phyloP scores from a whole-genome alignment of 2,329 filamentous ascomycete genomes.

The Dactylellina drechsleri region DNA sequence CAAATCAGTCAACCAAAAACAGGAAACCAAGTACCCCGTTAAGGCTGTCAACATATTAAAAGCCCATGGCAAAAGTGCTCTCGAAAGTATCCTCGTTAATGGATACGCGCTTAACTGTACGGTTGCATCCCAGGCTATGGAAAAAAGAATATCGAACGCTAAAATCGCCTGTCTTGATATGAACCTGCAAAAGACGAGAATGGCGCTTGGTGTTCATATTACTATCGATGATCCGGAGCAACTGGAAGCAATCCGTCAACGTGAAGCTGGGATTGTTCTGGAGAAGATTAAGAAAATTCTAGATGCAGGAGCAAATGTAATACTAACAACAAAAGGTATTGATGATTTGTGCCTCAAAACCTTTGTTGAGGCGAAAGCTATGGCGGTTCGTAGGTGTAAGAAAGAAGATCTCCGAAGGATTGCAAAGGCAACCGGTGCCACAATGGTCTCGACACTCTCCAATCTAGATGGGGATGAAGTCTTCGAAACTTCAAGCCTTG shows the following conservation, averaged over 20 bases:
- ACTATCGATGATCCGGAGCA: slow-evolving; percentile 97
- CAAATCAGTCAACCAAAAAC: slow-evolving; percentile 89
- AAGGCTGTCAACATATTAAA: slow-evolving; percentile 99
- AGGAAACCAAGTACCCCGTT: slow-evolving; percentile 94
- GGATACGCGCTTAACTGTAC: slow-evolving; percentile 99
- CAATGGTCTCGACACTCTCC: slow-evolving; percentile 89
- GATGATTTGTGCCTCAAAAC: slow-evolving; percentile 94
- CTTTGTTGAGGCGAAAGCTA: slow-evolving; percentile 92
- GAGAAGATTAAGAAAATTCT: slow-evolving; percentile 97
- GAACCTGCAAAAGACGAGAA: slow-evolving; percentile 98
- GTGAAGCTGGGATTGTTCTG: slow-evolving; percentile 90
- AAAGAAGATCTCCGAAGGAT: slow-evolving; percentile 97
- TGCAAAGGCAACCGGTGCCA: slow-evolving; percentile 93
- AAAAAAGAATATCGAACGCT: slow-evolving; percentile 86
- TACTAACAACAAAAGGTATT: slow-evolving; percentile 97
- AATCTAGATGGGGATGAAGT: slow-evolving; percentile 97
- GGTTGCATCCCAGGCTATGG: slow-evolving; percentile 97
- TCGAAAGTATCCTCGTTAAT: slow-evolving; percentile 90
- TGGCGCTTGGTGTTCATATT: slow-evolving; percentile 99
- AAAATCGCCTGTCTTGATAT: slow-evolving; percentile 98
- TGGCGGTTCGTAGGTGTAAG: slow-evolving; percentile 96
- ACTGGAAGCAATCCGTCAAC: slow-evolving; percentile 93
- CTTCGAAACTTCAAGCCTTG: slow-evolving; percentile 89
- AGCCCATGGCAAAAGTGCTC: slow-evolving; percentile 91
- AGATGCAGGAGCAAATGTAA: slow-evolving; percentile 94